phyloP scores from a whole-genome alignment of 768 basidiomycete genomes.

The Trametes punicea region DNA sequence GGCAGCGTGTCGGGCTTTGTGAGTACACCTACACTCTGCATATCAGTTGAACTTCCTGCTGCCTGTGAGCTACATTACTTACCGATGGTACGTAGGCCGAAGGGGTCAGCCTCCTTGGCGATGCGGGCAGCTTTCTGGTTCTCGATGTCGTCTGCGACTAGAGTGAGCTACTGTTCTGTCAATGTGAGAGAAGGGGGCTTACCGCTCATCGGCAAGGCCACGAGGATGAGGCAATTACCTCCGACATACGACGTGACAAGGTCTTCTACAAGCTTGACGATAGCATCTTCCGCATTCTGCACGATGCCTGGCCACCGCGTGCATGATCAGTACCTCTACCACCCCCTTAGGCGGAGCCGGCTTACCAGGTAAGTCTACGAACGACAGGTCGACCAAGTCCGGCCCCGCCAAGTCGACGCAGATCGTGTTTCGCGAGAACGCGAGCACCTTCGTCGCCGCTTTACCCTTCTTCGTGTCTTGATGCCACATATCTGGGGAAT shows the following conservation, averaged over 20 bases:
- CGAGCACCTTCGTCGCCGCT: conserved; percentile 24
- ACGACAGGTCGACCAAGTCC: conserved; percentile 32
- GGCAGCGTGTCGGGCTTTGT: conserved; percentile 53
- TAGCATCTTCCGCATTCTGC: background rate
- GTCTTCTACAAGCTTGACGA: conserved; percentile 50
- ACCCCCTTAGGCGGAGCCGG: conserved; percentile 15
- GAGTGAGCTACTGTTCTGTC: conserved; percentile 11
- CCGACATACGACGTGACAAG: conserved; percentile 57
- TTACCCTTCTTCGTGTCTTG: background rate
- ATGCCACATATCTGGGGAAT: background rate
- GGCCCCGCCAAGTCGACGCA: conserved; percentile 30
- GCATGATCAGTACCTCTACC: conserved; percentile 2
- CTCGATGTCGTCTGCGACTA: conserved; percentile 62
- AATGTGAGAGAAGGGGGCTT: conserved; percentile 44
- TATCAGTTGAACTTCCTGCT: too few relatives aligned
- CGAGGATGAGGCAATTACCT: conserved; percentile 55
- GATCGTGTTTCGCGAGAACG: conserved; percentile 32
- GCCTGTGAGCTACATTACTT: too few relatives aligned
- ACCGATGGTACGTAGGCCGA: conserved; percentile 72
- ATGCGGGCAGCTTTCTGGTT: conserved; percentile 71
- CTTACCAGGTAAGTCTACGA: conserved; percentile 35
- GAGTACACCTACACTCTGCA: conserved; percentile 42
- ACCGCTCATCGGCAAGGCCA: conserved; percentile 37
- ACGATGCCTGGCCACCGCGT: conserved; percentile 25
- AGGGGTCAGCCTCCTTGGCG: conserved; percentile 54